These are phyloP conservation scores for Cerrena zonata DNA, from an alignment of 1,284 basidiomycete genomes.

Conservation along the genomic window DNA sequence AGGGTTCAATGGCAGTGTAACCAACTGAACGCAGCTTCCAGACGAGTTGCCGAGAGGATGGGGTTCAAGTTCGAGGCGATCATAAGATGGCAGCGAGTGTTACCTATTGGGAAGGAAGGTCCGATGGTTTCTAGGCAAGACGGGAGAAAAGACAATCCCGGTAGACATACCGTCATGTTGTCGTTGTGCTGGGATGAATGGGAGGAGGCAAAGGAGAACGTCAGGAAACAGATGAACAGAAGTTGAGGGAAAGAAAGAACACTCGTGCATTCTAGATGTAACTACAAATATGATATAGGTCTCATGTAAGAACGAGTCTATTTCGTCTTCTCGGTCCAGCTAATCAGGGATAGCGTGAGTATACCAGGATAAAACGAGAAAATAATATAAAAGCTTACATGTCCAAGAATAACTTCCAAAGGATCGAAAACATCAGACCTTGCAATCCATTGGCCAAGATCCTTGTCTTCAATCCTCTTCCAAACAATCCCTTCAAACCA, in stretches of 20 bases:
- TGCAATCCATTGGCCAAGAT: slow-evolving; percentile 83
- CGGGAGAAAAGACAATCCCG: slow-evolving; percentile 29
- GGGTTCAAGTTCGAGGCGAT: slow-evolving; percentile 57
- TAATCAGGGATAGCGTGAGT: slow-evolving; percentile 10
- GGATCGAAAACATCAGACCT: slow-evolving; percentile 76
- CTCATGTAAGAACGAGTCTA: background rate
- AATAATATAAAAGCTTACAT: slow-evolving; percentile 45
- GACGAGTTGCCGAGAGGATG: slow-evolving; percentile 50
- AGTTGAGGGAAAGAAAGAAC: background rate
- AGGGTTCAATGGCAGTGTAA: slow-evolving; percentile 64
- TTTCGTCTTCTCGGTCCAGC: slow-evolving; percentile 30
- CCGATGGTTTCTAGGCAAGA: slow-evolving; percentile 30
- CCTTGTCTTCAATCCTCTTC: slow-evolving; percentile 77
- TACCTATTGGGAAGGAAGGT: slow-evolving; percentile 25
- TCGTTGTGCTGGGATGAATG: slow-evolving; percentile 63
- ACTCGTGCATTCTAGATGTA: no score
- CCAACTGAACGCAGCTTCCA: slow-evolving; percentile 44
- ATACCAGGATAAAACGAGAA: background rate
- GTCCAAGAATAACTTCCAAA: slow-evolving; percentile 84
- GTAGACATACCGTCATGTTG: slow-evolving; percentile 44
- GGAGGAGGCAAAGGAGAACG: slow-evolving; percentile 29
- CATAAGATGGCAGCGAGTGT: slow-evolving; percentile 46
- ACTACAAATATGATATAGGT: background rate
- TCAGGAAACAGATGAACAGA: background rate
- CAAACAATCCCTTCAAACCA: slow-evolving; percentile 65